These are phyloP conservation scores for Vitis rotundifolia DNA, from an alignment of 164 flowering plant genomes.

Conservation along the genomic window DNA sequence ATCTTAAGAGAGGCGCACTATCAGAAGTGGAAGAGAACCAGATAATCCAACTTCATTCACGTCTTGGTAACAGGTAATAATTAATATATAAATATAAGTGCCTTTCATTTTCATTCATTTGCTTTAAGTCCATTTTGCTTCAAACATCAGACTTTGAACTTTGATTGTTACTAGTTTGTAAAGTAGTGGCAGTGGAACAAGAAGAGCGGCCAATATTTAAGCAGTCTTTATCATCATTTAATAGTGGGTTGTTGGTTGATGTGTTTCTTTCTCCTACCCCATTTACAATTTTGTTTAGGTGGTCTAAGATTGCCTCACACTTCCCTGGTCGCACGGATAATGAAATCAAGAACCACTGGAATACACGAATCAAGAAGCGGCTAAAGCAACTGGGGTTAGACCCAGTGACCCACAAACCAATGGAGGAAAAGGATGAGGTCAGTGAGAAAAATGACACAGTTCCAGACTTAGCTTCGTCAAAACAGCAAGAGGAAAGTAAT, in stretches of 20 bases:
- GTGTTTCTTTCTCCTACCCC: too few relatives aligned
- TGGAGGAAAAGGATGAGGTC: conserved; percentile 19
- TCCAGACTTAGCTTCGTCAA: not conserved
- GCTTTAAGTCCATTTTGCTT: too few relatives aligned
- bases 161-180: too few relatives aligned
- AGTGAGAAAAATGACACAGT: not conserved
- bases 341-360: conserved; percentile 86
- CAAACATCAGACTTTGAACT: too few relatives aligned
- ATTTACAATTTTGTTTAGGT: conserved; percentile 27
- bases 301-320: conserved; percentile 79
- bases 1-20: conserved; percentile 70
- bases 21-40: conserved; percentile 64
- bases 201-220: too few relatives aligned
- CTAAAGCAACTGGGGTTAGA: conserved; percentile 56
- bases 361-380: conserved; percentile 68
- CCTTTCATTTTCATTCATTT: not conserved
- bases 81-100: not conserved
- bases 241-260: too few relatives aligned
- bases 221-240: too few relatives aligned
- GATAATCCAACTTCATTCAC: conserved; percentile 67
- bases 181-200: too few relatives aligned
- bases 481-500: conserved; percentile 6
- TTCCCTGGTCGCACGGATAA: conserved; percentile 78
- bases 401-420: conserved; percentile 58
- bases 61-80: conserved; percentile 62